Evolutionary conservation across 2,329 filamentous ascomycete genomes (phyloP).

Genomic region (Parascedosporium putredinis): DNA sequence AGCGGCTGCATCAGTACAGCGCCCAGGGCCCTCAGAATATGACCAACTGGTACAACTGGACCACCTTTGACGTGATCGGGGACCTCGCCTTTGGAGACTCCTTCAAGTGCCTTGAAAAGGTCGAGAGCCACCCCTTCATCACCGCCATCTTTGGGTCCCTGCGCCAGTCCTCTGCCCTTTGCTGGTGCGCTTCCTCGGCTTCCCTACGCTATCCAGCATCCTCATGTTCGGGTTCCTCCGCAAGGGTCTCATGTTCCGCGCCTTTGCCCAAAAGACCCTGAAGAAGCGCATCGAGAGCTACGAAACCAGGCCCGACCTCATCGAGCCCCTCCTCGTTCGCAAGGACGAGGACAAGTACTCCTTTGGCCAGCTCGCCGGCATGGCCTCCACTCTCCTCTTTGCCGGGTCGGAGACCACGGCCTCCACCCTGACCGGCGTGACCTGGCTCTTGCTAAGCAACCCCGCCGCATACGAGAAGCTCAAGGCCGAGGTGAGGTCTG

Average conservation of each 20-base stretch:
- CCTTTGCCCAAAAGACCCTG: slow-evolving; percentile 9
- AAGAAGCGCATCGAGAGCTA: slow-evolving; percentile 11
- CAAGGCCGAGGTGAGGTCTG: slow-evolving; percentile 19
- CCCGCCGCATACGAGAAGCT: slow-evolving; percentile 20
- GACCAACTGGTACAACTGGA: slow-evolving; percentile 18
- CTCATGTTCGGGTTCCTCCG: slow-evolving; percentile 11
- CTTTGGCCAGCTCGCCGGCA: slow-evolving; percentile 11
- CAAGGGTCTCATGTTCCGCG: neutral
- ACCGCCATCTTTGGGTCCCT: slow-evolving; percentile 14
- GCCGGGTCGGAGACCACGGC: slow-evolving; percentile 26
- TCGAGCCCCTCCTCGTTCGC: slow-evolving; percentile 13
- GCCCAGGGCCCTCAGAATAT: slow-evolving; percentile 13
- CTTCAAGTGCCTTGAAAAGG: slow-evolving; percentile 17
- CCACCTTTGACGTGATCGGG: slow-evolving; percentile 22
- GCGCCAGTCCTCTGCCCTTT: slow-evolving; percentile 7
- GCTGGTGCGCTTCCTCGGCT: slow-evolving; percentile 11
- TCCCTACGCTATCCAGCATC: slow-evolving; percentile 1
- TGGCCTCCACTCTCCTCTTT: slow-evolving; percentile 16
- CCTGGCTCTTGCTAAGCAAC: slow-evolving; percentile 20
- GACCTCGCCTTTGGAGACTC: slow-evolving; percentile 20
- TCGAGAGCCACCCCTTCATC: slow-evolving; percentile 18
- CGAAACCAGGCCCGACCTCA: slow-evolving; percentile 13
- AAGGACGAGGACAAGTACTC: slow-evolving; percentile 11
- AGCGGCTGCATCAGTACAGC: slow-evolving; percentile 13
- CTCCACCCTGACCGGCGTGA: slow-evolving; percentile 18